Percentiles rank a stretch among this genome's conserved stretches.
Conservation (phyloP, 2,329 filamentous ascomycete genomes). For the Fusarium sp. region DNA sequence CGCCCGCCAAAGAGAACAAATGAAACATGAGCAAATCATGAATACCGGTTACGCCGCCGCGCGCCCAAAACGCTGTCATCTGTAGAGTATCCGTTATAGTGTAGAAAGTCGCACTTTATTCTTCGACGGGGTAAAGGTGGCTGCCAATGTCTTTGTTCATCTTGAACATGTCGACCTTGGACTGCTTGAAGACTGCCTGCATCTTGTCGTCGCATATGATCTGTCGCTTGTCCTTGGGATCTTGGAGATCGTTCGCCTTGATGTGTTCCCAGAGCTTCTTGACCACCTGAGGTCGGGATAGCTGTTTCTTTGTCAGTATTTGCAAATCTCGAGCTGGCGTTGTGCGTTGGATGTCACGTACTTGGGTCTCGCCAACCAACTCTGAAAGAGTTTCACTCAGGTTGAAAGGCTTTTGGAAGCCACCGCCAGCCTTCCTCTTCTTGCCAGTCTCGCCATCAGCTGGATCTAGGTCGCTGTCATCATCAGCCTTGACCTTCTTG, state of each 20-base stretch:
- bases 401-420: conserved; percentile 89
- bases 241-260: conserved; percentile 87
- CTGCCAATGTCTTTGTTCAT: conserved; percentile 97
- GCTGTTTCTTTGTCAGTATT: conserved; percentile 58
- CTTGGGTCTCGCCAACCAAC: conserved; percentile 75
- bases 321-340: neutral
- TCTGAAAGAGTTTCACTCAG: conserved; percentile 77
- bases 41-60: conserved; percentile 45
- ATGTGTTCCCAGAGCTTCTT: conserved; percentile 98
- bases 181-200: conserved; percentile 90
- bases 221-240: conserved; percentile 89
- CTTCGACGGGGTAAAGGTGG: conserved; percentile 82
- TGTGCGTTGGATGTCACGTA: conserved; percentile 52
- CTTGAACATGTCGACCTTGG: conserved; percentile 96
- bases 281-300: conserved; percentile 94
- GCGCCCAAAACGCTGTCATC: conserved; percentile 44
- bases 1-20: conserved; percentile 40
- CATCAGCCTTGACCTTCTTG: conserved; percentile 79
- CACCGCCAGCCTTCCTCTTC: conserved; percentile 87
- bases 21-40: conserved; percentile 42
- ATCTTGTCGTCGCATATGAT: conserved; percentile 93
- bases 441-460: conserved; percentile 65
- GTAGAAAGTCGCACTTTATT: conserved; percentile 23
- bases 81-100: conserved; percentile 9
- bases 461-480: conserved; percentile 80